Evolutionary conservation across 352 stramenopile species (phyloP), one percentile per base, ranked within the genome.

Genomic region (Pythium guiyangense): DNA sequence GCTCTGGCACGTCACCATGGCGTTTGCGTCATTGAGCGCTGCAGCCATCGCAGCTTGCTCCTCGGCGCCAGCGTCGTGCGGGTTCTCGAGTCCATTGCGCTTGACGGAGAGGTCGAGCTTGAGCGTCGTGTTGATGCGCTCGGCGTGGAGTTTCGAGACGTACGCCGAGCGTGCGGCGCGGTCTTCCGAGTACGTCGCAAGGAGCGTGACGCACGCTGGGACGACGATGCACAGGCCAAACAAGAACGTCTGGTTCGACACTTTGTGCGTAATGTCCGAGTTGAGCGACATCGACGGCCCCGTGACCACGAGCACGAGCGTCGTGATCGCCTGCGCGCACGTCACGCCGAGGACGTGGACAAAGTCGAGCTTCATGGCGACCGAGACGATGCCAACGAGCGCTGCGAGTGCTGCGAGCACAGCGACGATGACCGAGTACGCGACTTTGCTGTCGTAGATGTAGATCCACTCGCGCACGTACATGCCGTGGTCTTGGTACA

Each of bases 111-210:
- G 57, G 49, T 90, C 83, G 46, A 90, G 58, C 51, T 91, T 93
- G 6, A 93, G 64, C 40, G 80, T 84, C 49, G 81, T 93, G 59
- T 93, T 93, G 53, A 93, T 84, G 6, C 83, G 76, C 47, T 93
- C 80, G 0, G 80, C 83, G 52, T 76, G 77, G 12, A 90, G 66
- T 68, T 90, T 88, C 1, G 76, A 88, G 1, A 77, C 79, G 53
- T 90, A 93, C 6, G 79, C 80, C 46, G 88, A 80, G 0, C 83
- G 73, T 1, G 75, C 67, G 2, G 78, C 76, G 37, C 83, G 78
- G 53, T 93, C 83, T 64, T 90, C 77, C 3, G 79, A 86, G 47
- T 93, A 91, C 27, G 79, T 91, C 8, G 83, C 80, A 52, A 86
- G 75, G 10, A 93, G 60, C 18, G 77, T 79, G 45, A 89, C 73